Evolutionary conservation across 2,329 filamentous ascomycete species (phyloP).

Genomic region (Chaetomium sp.): DNA sequence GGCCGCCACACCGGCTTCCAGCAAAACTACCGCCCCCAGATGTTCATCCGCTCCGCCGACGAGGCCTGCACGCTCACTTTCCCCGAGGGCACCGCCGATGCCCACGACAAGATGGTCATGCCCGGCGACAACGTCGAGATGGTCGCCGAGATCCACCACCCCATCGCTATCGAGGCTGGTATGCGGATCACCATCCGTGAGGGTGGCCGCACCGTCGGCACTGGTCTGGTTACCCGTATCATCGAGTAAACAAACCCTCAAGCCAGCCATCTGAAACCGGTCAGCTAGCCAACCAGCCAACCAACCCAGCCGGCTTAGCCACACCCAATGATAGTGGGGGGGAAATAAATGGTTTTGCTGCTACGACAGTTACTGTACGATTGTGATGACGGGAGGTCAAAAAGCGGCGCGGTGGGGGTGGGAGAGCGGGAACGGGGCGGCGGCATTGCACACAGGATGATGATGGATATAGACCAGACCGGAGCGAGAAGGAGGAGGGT

Average conservation of each 20-base stretch:
- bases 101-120: slow-evolving; percentile 77
- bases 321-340: too few relatives aligned
- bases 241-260: slow-evolving; percentile 39
- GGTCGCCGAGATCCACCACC: slow-evolving; percentile 77
- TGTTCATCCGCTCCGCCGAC: slow-evolving; percentile 91
- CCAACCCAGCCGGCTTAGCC: neutral
- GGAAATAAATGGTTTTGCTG: neutral
- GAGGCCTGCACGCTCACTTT: slow-evolving; percentile 72
- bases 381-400: neutral
- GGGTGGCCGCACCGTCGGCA: slow-evolving; percentile 84
- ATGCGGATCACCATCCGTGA: slow-evolving; percentile 98
- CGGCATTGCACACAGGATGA: too few relatives aligned
- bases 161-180: slow-evolving; percentile 81
- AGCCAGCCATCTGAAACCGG: too few relatives aligned
- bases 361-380: slow-evolving; percentile 8
- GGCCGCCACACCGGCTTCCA: slow-evolving; percentile 94
- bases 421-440: neutral
- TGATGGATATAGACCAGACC: too few relatives aligned
- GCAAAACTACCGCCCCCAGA: slow-evolving; percentile 93
- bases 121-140: slow-evolving; percentile 99
- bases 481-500: too few relatives aligned
- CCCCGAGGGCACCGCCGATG: slow-evolving; percentile 74
- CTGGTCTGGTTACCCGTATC: slow-evolving; percentile 74
- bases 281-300: neutral
- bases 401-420: neutral